These are phyloP conservation scores for Auricularia sp. DNA, from an alignment of 768 basidiomycete genomes.

Conservation along the genomic window DNA sequence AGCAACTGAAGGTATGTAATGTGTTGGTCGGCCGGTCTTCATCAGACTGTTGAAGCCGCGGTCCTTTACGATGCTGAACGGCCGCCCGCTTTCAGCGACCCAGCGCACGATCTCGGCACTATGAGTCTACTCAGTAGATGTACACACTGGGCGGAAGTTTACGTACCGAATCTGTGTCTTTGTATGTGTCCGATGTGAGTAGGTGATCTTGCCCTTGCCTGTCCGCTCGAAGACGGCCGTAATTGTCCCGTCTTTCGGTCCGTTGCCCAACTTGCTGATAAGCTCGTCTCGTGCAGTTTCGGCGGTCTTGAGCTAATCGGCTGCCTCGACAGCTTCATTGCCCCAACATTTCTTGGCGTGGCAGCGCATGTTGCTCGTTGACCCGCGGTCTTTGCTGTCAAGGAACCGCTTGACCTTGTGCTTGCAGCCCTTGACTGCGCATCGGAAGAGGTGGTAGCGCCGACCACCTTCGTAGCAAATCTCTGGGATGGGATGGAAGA, in stretches of 20 bases:
- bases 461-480: background rate
- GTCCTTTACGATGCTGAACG: conserved; percentile 28
- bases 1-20: conserved; percentile 23
- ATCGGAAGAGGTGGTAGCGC: background rate
- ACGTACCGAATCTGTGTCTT: conserved; percentile 17
- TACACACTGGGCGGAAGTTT: background rate
- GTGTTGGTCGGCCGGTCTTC: conserved; percentile 21
- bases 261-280: background rate
- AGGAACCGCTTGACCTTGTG: conserved; percentile 13
- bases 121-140: background rate
- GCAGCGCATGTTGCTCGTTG: conserved; percentile 19
- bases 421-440: background rate
- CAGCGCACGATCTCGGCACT: conserved; percentile 28
- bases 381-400: conserved; percentile 19
- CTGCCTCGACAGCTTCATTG: conserved; percentile 14
- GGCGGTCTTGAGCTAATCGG: conserved; percentile 2
- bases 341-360: conserved; percentile 28
- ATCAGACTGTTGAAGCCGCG: conserved; percentile 21
- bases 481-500: background rate
- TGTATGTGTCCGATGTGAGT: conserved; percentile 19
- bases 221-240: conserved; percentile 19
- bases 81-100: conserved; percentile 25
- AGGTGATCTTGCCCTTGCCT: conserved; percentile 23
- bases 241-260: conserved; percentile 13
- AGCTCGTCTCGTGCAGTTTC: conserved; percentile 2